Evolutionary conservation across 352 stramenopile genomes (phyloP).

Genomic region (Phytophthora europaea): DNA sequence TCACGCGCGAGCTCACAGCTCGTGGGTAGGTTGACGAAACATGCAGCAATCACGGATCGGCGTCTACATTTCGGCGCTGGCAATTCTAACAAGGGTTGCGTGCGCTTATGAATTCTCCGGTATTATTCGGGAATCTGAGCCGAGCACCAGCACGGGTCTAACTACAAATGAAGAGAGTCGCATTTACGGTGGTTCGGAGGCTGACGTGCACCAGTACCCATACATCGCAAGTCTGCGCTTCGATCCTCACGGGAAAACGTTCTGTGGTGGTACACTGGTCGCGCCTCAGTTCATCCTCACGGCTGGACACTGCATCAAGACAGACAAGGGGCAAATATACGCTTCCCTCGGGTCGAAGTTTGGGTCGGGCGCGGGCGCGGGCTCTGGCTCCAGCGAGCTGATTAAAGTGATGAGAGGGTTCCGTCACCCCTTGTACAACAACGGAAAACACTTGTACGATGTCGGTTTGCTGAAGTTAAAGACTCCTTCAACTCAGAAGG

Average conservation of each 20-base stretch:
- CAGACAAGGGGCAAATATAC: conserved; percentile 26
- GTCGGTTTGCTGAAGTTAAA: conserved; percentile 59
- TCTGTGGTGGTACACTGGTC: conserved; percentile 71
- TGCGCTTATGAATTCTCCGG: conserved; percentile 14
- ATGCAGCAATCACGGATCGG: conserved; percentile 14
- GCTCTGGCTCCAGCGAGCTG: conserved; percentile 19
- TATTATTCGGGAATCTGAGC: neutral
- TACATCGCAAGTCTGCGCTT: conserved; percentile 69
- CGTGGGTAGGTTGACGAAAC: neutral
- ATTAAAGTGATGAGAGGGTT: conserved; percentile 26
- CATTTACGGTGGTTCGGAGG: conserved; percentile 72
- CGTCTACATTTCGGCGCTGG: neutral
- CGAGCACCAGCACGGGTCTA: conserved; percentile 16
- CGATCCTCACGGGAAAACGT: conserved; percentile 46
- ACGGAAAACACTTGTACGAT: conserved; percentile 37
- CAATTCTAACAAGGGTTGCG: neutral
- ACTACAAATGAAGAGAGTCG: conserved; percentile 52
- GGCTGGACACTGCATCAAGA: conserved; percentile 72
- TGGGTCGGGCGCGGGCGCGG: conserved; percentile 10
- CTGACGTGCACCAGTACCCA: conserved; percentile 56
- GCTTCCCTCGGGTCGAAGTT: conserved; percentile 33
- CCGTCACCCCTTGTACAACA: conserved; percentile 32
- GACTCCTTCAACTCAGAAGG: conserved; percentile 29
- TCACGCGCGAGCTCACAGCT: neutral
- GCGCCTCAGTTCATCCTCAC: conserved; percentile 69